Evolutionary conservation across 345 rosid genomes (phyloP), one percentile per base, ranked within the genome.

Genomic region (Dovyalis caffra): DNA sequence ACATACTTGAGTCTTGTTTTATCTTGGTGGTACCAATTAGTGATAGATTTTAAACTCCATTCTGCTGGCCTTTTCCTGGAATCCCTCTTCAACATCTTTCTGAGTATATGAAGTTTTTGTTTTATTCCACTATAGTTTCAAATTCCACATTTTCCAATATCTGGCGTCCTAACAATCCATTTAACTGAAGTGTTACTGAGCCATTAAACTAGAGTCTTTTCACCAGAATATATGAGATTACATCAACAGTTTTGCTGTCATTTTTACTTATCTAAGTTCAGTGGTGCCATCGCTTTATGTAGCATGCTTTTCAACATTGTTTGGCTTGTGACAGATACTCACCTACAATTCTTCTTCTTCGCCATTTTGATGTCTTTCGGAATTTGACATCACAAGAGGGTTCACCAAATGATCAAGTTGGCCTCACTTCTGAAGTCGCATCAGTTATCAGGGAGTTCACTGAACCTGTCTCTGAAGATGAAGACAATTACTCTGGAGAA

Each of bases 311-410:
- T 16, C 23, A 32, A 26, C 37, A 1, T 65, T 57, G 71, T 63
- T 58, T 74, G 37, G 49, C 68, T 74, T 78, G 47, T 80, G 75
- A 53, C 89, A 95, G 98, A 71, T 95, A 93, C 80, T 83, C 90
- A 23, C 98, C 97, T 32, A 67, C 96, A 12, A 89, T 95, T 77
- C 90, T 95, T 86, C 83, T 95, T 78, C 99, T 93, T 65, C 93
- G 87, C 69, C 96, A 91, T 83, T 95, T 95, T 78, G 97, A 95
- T 62, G 92, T 88, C 83, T 87, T 93, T n/a, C 89, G 84, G 77
- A 84, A 89, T 84, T 76, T 89, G 85, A 88, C 70, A 67, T 89
- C 91, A 23, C 86, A 85, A 49, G 98, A 91, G 69, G 92, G 96
- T 76, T 87, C 87, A 73, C 79, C 81, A 73, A 87, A 83, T 75